These are phyloP conservation scores for Salvia miltiorrhiza DNA, from an alignment of 257 asterid genomes.

Conservation along the genomic window DNA sequence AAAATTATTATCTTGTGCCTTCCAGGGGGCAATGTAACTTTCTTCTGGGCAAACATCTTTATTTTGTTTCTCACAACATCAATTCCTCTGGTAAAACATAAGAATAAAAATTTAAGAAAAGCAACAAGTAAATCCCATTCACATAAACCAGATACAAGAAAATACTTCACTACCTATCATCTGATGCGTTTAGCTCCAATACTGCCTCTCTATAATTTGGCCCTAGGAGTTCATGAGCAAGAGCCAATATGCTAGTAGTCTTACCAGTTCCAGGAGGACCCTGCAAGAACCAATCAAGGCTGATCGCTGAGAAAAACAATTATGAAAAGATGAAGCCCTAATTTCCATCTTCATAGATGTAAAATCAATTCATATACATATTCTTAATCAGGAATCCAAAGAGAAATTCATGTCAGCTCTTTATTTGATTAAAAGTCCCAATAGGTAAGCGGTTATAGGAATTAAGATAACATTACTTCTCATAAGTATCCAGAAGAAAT, in stretches of 20 bases:
- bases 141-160: not conserved
- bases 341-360: not conserved
- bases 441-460: not conserved
- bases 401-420: not conserved
- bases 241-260: slow-evolving; percentile 91
- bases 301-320: not conserved
- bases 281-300: slow-evolving; percentile 32
- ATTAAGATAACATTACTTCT: not conserved
- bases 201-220: slow-evolving; percentile 88
- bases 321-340: not conserved
- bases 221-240: slow-evolving; percentile 94
- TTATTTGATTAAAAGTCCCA: not conserved
- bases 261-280: slow-evolving; percentile 99
- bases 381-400: not conserved
- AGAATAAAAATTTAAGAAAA: slow-evolving; percentile 7
- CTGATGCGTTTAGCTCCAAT: slow-evolving; percentile 93
- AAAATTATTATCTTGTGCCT: slow-evolving; percentile 84
- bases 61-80: slow-evolving; percentile 97
- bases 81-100: slow-evolving; percentile 62
- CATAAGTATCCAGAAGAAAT: not conserved
- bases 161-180: slow-evolving; percentile 57
- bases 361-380: not conserved
- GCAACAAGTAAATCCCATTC: not conserved
- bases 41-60: slow-evolving; percentile 98
- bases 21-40: slow-evolving; percentile 85